Evolutionary conservation across 225 moss, liverwort and hornwort species (phyloP).

Genomic region (Neckera pumila): DNA sequence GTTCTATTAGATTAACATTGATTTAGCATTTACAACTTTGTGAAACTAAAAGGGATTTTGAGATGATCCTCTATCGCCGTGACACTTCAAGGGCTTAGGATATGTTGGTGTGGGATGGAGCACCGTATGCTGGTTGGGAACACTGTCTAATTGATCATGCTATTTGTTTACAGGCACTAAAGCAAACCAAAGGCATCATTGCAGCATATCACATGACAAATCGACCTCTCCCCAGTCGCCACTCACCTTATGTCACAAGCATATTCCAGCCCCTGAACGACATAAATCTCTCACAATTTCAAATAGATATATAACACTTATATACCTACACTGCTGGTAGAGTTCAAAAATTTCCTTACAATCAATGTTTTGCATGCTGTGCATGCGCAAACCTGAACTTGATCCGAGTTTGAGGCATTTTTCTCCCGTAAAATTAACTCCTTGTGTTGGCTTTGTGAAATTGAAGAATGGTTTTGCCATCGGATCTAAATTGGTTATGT

Average conservation of each 20-base stretch:
- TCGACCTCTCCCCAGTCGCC: conserved; percentile 60
- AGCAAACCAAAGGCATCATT: conserved; percentile 74
- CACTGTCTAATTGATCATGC: not conserved
- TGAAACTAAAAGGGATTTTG: not conserved
- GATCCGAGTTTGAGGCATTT: not conserved
- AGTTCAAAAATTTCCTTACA: not conserved
- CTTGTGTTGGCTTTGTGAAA: not conserved
- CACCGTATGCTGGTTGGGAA: not conserved
- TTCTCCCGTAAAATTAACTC: not conserved
- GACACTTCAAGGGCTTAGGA: not conserved
- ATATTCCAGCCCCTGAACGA: conserved; percentile 73
- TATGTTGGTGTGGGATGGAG: not conserved
- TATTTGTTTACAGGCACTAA: conserved; percentile 33
- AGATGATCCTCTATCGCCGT: not conserved
- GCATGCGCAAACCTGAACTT: not conserved
- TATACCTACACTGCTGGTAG: not conserved
- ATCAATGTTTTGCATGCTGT: not conserved
- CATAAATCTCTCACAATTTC: not conserved
- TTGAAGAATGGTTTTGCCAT: not conserved
- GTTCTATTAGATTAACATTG: not conserved
- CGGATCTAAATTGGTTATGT: not conserved
- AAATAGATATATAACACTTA: not conserved
- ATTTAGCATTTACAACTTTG: not conserved
- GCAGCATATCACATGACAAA: conserved; percentile 85
- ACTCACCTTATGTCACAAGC: conserved; percentile 62